phyloP scores from a whole-genome alignment of 208 protist genomes.

The Endotrypanum monterogeii region DNA sequence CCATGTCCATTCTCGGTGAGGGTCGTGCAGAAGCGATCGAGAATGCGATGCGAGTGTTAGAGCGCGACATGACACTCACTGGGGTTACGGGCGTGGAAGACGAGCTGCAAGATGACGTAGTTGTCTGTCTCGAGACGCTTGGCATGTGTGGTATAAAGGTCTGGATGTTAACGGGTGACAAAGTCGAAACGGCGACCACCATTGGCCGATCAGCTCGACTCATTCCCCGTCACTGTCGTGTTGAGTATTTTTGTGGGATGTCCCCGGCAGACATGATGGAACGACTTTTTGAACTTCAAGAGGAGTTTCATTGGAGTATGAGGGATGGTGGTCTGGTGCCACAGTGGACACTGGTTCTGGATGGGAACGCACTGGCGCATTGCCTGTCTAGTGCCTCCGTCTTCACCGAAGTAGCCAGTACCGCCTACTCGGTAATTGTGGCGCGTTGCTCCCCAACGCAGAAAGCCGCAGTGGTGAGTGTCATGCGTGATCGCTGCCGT shows the following conservation, averaged over 20 bases:
- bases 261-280: constrained; percentile 36
- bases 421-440: constrained; percentile 93
- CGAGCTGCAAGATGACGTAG: constrained; percentile 96
- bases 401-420: constrained; percentile 59
- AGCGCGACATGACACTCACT: constrained; percentile 91
- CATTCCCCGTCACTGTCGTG: constrained; percentile 70
- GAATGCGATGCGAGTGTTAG: constrained; percentile 74
- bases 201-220: constrained; percentile 94
- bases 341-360: constrained; percentile 79
- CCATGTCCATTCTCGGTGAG: constrained; percentile 53
- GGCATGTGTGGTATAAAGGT: constrained; percentile 97
- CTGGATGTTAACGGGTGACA: constrained; percentile 99
- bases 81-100: constrained; percentile 98
- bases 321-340: constrained; percentile 14
- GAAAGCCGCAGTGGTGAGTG: constrained; percentile 96
- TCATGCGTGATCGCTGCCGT: constrained; percentile 65
- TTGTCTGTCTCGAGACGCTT: constrained; percentile 94
- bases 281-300: constrained; percentile 45
- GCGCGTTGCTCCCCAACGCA: constrained; percentile 98
- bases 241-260: constrained; percentile 57
- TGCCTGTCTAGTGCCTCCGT: constrained; percentile 50
- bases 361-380: constrained; percentile 68
- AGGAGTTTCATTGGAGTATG: constrained; percentile 27
- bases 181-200: constrained; percentile 96
- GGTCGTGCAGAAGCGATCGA: constrained; percentile 65